A percentile compares a stretch with the other conserved stretches of the same genome.
Conservation (phyloP, 495 filamentous ascomycete species). For the Staphylotrichum tortipilum region DNA sequence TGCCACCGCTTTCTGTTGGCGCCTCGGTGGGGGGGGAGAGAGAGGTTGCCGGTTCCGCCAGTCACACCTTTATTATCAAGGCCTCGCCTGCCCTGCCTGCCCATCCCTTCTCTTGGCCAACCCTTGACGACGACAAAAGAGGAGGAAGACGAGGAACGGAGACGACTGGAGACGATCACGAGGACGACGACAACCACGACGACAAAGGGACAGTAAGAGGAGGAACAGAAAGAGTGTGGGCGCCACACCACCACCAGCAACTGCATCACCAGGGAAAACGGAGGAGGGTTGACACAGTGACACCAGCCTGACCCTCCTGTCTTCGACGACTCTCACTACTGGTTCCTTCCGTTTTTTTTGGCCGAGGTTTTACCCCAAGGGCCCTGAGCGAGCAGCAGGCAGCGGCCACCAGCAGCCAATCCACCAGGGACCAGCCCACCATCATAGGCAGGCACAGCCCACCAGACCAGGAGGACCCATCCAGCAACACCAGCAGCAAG, state of each 20-base stretch:
- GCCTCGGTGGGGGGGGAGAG: too few relatives aligned
- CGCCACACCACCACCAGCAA: background rate
- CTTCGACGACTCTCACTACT: too few relatives aligned
- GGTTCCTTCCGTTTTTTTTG: background rate
- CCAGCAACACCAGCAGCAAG: too few relatives aligned
- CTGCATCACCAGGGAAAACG: background rate
- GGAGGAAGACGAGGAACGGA: too few relatives aligned
- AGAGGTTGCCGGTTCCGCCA: background rate
- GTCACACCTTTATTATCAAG: conserved; percentile 8
- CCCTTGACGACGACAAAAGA: background rate
- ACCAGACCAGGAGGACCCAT: background rate
- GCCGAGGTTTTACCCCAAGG: conserved; percentile 1
- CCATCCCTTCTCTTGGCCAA: background rate
- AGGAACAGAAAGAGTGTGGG: background rate
- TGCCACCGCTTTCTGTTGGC: background rate
- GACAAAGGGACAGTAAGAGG: background rate
- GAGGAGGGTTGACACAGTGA: background rate
- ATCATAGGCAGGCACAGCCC: too few relatives aligned
- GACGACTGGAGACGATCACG: too few relatives aligned
- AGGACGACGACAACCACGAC: background rate
- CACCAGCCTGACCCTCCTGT: too few relatives aligned
- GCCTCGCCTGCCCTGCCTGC: conserved; percentile 8
- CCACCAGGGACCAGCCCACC: too few relatives aligned
- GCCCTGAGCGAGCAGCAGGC: too few relatives aligned
- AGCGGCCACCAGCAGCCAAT: background rate